These are phyloP conservation scores for Erodium moschatum DNA, from an alignment of 441 rosid genomes.

Conservation along the genomic window DNA sequence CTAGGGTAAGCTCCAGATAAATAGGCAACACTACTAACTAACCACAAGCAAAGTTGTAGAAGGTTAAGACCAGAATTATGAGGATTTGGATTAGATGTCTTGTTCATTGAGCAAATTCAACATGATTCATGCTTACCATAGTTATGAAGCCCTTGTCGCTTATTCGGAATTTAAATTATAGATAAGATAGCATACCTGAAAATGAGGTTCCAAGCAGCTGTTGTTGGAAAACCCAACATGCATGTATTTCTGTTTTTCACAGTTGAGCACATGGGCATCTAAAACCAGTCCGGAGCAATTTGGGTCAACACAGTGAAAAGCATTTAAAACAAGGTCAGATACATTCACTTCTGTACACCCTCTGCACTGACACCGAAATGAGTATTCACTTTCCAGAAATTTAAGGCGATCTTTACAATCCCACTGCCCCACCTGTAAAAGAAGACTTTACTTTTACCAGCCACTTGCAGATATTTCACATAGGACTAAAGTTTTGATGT, in stretches of 20 bases:
- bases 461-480: background rate
- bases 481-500: background rate
- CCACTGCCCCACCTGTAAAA: slow-evolving; percentile 69
- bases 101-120: background rate
- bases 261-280: slow-evolving; percentile 28
- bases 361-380: slow-evolving; percentile 55
- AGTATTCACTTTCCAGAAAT: slow-evolving; percentile 65
- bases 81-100: slow-evolving; percentile 2
- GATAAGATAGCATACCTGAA: slow-evolving; percentile 36
- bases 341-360: slow-evolving; percentile 58
- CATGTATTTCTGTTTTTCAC: slow-evolving; percentile 35
- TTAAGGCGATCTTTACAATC: slow-evolving; percentile 56
- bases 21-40: background rate
- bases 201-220: slow-evolving; percentile 25
- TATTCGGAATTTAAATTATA: slow-evolving; percentile 13
- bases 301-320: slow-evolving; percentile 46
- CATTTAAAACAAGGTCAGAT: slow-evolving; percentile 62
- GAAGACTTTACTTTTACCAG: slow-evolving; percentile 7
- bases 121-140: background rate
- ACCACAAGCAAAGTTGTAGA: background rate
- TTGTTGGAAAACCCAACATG: slow-evolving; percentile 17
- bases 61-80: background rate
- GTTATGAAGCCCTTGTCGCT: slow-evolving; percentile 6
- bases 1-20: background rate
- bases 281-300: slow-evolving; percentile 63